A percentile compares a stretch with the other conserved stretches of the same genome.
These are phyloP conservation scores for Aegilops tauschii DNA, from an alignment of 176 grass and related monocot species.

Conservation along the genomic window DNA sequence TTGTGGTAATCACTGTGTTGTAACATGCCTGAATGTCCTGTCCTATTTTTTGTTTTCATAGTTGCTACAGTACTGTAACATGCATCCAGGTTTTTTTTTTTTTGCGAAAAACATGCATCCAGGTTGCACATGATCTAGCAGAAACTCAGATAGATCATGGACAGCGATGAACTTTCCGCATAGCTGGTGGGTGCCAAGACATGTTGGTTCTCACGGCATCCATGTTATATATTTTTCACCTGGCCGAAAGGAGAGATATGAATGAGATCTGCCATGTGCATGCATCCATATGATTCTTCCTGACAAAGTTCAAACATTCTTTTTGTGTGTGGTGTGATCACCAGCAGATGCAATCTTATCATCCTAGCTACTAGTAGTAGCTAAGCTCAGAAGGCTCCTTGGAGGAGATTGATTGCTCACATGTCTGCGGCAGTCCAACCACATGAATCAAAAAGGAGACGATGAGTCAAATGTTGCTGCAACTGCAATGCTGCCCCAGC, in stretches of 20 bases:
- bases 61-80: slow-evolving; percentile 28
- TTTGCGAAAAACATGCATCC: slow-evolving; percentile 20
- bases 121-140: slow-evolving; percentile 22
- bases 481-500: neutral
- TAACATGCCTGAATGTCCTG: slow-evolving; percentile 33
- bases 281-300: slow-evolving; percentile 45
- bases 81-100: neutral
- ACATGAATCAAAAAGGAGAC: neutral
- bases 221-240: slow-evolving; percentile 1
- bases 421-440: slow-evolving; percentile 41
- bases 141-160: neutral
- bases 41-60: neutral
- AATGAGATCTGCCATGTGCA: slow-evolving; percentile 43
- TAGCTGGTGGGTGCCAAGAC: neutral
- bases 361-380: slow-evolving; percentile 9
- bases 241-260: slow-evolving; percentile 42
- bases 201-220: slow-evolving; percentile 6
- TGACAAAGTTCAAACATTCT: slow-evolving; percentile 47
- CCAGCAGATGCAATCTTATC: slow-evolving; percentile 50
- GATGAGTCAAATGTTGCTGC: slow-evolving; percentile 23
- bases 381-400: slow-evolving; percentile 27
- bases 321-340: slow-evolving; percentile 31
- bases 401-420: slow-evolving; percentile 37
- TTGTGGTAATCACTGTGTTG: slow-evolving; percentile 31
- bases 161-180: neutral